These are phyloP conservation scores for Cladosporium cucumerinum DNA, from an alignment of 2,329 filamentous ascomycete species.

Conservation along the genomic window DNA sequence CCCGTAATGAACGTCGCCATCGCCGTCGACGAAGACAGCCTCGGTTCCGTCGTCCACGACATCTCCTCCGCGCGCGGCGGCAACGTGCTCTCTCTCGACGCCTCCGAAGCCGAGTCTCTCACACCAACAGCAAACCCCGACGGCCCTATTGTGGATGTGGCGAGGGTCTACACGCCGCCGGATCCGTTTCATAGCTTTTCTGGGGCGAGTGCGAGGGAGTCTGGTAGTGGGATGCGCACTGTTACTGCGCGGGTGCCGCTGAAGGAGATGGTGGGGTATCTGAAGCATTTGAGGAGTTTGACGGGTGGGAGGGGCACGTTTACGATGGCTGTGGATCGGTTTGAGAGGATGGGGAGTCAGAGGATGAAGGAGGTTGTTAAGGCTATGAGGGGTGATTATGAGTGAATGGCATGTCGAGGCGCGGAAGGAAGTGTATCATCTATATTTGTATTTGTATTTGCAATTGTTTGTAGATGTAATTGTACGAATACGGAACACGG, in stretches of 20 bases:
- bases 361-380: conserved; percentile 56
- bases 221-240: conserved; percentile 42
- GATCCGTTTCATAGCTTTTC: conserved; percentile 65
- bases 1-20: conserved; percentile 91
- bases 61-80: conserved; percentile 71
- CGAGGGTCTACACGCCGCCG: conserved; percentile 78
- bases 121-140: conserved; percentile 29
- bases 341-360: conserved; percentile 63
- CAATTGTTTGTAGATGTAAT: background rate
- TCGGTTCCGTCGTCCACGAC: conserved; percentile 80
- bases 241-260: conserved; percentile 86
- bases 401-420: background rate
- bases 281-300: conserved; percentile 82
- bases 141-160: conserved; percentile 59
- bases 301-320: conserved; percentile 80
- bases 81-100: conserved; percentile 68
- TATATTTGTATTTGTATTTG: background rate
- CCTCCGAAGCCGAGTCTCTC: conserved; percentile 35
- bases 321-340: conserved; percentile 69
- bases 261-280: conserved; percentile 94
- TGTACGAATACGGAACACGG: background rate
- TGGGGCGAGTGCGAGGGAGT: conserved; percentile 17
- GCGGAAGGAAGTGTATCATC: background rate
- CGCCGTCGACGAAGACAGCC: conserved; percentile 74
- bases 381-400: conserved; percentile 28